Evolutionary conservation across 805 yeast species (phyloP).

Genomic region (Spathaspora boniae): DNA sequence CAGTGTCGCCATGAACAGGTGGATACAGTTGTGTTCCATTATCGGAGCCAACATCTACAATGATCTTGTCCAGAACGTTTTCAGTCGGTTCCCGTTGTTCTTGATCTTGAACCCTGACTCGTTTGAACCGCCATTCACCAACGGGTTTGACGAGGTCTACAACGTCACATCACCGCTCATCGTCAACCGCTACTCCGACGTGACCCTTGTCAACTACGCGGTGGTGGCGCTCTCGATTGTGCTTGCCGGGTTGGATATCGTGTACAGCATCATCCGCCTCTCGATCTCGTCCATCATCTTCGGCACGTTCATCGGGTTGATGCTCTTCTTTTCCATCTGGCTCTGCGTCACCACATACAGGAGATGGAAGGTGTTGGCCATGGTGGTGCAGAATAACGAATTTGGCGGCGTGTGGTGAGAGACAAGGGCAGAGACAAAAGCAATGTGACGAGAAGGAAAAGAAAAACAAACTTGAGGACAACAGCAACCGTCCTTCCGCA

Average conservation of each 20-base stretch:
- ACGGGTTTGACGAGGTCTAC: slow-evolving; percentile 13
- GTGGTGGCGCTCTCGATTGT: slow-evolving; percentile 5
- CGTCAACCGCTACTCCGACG: slow-evolving; percentile 3
- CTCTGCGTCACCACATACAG: slow-evolving; percentile 12
- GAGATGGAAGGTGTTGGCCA: slow-evolving; percentile 13
- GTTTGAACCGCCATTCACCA: slow-evolving; percentile 25
- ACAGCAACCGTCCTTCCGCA: too few relatives aligned
- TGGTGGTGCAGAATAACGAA: slow-evolving; percentile 7
- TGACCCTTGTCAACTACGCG: slow-evolving; percentile 4
- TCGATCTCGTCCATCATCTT: slow-evolving; percentile 12
- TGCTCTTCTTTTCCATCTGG: slow-evolving; percentile 13
- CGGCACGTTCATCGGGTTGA: slow-evolving; percentile 12
- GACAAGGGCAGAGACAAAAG: too few relatives aligned
- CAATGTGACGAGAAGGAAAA: too few relatives aligned
- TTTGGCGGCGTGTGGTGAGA: slow-evolving; percentile 8
- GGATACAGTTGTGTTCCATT: slow-evolving; percentile 4
- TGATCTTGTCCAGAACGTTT: slow-evolving; percentile 9
- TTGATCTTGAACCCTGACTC: slow-evolving; percentile 19
- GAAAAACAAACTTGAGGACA: too few relatives aligned
- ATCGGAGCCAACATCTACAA: slow-evolving; percentile 7
- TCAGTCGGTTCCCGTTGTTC: slow-evolving; percentile 13
- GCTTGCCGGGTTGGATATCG: slow-evolving; percentile 15
- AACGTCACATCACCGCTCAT: slow-evolving; percentile 9
- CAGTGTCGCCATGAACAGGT: slow-evolving; percentile 6
- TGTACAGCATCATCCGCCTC: slow-evolving; percentile 16